phyloP scores from a whole-genome alignment of 805 yeast species.

The Yarrowia sp. region DNA sequence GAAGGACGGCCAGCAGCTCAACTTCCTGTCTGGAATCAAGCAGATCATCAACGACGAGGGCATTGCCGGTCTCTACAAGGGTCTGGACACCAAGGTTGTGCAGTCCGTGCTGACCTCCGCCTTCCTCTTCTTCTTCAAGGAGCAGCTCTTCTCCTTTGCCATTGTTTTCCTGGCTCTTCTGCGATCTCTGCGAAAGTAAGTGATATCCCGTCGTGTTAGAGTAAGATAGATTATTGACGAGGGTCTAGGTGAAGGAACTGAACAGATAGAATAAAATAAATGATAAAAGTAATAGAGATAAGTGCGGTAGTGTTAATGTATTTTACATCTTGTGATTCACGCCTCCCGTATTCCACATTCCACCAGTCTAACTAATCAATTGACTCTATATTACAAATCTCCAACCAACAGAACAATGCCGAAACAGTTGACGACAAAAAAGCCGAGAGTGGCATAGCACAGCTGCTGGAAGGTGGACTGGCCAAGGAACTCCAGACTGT shows the following conservation, averaged over 20 bases:
- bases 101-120: conserved; percentile 91
- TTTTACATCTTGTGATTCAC: too few relatives aligned
- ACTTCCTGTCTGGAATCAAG: conserved; percentile 52
- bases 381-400: conserved; percentile 46
- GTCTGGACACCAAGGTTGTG: conserved; percentile 76
- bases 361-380: too few relatives aligned
- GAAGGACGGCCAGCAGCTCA: conserved; percentile 46
- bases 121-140: conserved; percentile 87
- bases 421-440: conserved; percentile 69
- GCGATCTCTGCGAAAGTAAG: conserved; percentile 42
- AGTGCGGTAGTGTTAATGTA: too few relatives aligned
- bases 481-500: conserved; percentile 81
- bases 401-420: conserved; percentile 64
- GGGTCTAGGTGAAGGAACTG: conserved; percentile 1
- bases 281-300: neutral
- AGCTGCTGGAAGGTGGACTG: conserved; percentile 65
- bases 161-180: conserved; percentile 60
- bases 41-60: conserved; percentile 76
- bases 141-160: conserved; percentile 72
- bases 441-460: conserved; percentile 60
- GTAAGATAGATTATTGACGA: conserved; percentile 18
- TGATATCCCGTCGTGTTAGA: conserved; percentile 6
- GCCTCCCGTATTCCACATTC: too few relatives aligned
- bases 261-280: conserved; percentile 10
- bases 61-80: conserved; percentile 76